Base-by-base conservation (phyloP, 176 grass and related monocot genomes). In the Ensete glaucum region DNA sequence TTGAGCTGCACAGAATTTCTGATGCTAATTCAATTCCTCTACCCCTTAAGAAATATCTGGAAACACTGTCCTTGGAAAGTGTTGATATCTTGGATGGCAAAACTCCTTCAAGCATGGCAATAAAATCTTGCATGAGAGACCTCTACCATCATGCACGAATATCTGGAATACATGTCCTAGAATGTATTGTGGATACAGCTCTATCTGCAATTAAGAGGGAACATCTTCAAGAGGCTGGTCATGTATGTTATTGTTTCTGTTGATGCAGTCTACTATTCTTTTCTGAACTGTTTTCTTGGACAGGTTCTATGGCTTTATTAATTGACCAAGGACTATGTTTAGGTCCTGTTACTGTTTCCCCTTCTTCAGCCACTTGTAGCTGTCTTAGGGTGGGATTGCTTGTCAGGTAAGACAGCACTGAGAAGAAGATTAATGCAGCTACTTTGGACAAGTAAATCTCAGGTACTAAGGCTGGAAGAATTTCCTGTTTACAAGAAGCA, bases 361-460 rank as follows among this genome's bases (percentile, higher is more conserved):
- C 87, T 93, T 85, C 94, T 98, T 75, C 88, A 91, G 43, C 94
- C 94, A 83, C 73, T 98, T 76, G 82, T 91, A 75, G 94, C 94
- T 78, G 86, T 93, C 59, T 85, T 98, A 75, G 94, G 94, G 27
- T 98, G 94, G 94, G 94, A 93, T 89, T 79, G 93, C 62, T 72
- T 98, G 77, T 93, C 92, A 69, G 90, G 90, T 69, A 98, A 91
- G 81, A 98, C 90, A 78, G 48, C 58, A 78, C 78, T 87, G 64
- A 79, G 90, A 57, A 84, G 87, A 86, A 93, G 90, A 64, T 74
- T 97, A 77, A 89, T 97, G 94, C 81, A 79, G 73, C 60, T 97
- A 55, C 90, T 88, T 68, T 97, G 94, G 94, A 91, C 86, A 87
- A 97, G 94, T 77, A 97, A 91, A 88, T 93, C 90, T 81, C 84